Base-by-base conservation (phyloP, 192 early-diverging fungal species). In the Gigaspora rosea region DNA sequence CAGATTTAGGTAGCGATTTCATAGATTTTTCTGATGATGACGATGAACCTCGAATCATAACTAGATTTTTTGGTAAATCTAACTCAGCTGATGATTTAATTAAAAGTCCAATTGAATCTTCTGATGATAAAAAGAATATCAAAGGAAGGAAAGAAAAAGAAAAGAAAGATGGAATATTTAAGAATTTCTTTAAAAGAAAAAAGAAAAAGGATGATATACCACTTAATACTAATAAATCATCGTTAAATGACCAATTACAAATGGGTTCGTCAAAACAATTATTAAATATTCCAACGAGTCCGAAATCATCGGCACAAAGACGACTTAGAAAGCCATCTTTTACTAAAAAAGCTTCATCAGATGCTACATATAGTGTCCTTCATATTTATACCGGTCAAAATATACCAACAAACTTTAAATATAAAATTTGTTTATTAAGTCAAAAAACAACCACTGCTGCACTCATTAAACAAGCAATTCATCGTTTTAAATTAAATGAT, bases 301-400 rank as follows among this genome's bases (percentile, higher is more conserved):
- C 13, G 33, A 64, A 35, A 5, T 16, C 33, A 35, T 35, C 27
- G 27, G 27, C 27, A 64, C 62, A 63, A 32, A 27, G 33, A 35
- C 62, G 15, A 63, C 22, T 27, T 63, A 63, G 32, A 32, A n/a
- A 32, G 0, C 12, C 10, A 36, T 12, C 61, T 16, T 16, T 16
- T 1, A 8, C 13, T 15, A 35, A 36, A 4, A 27, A 64, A 41
- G 36, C 47, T 47, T 32, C 41, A 18, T 35, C 57, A 18, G 32
- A 12, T 47, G 33, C 75, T 41, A 7, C 51, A 41, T 78, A 81
- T 63, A 83, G 81, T 50, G 83, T 88, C 2, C 61, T 90, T 20
- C 83, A 86, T 3, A 84, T 90, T n/a, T 88, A 83, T 77, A 78
- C 87, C 6, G 88, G 88, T 35, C 87, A 90, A 59, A 85, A 76